Base-by-base conservation (phyloP, 306 rosid species). In the Geum urbanum region DNA sequence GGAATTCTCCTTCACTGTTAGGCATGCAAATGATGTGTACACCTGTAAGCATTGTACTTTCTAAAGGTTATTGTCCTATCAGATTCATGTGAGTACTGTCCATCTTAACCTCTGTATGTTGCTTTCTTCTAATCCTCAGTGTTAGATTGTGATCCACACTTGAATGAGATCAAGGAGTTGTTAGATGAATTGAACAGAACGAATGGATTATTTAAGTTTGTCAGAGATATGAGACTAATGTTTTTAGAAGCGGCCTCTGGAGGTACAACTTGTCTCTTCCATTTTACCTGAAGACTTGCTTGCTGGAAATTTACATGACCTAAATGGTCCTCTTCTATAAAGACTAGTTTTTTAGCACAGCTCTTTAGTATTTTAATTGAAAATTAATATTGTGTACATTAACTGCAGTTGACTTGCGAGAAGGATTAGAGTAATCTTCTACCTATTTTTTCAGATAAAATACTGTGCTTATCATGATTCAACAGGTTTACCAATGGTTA, bases 161-260 rank as follows among this genome's bases (percentile, higher is more conserved):
- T 90, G 77, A 45, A 72, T 64, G 86, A 74, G 76, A 84, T 71
- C 53, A 54, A 87, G 74, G 95, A 77, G 78, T 80, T 88, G 86
- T 74, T 87, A 67, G 74, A 59, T 15, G 91, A 88, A 70, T 78
- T 94, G 79, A 94, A 90, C 86, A 84, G 81, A 82, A 87, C 95
- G 76, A 87, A 94, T 62, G 95, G 84, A 55, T 79, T 94, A 62
- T 88, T 88, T 77, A 87, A 87, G 77, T 91, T 88, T 78, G 97
- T 91, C 71, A 86, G 88, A 83, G 77, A 80, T 41, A 87, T 88
- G 87, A 94, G 99, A 82, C 87, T 63, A 74, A 87, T 72, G 80
- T 91, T 94, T 76, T 92, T 86, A 83, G 94, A 85, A 77, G 84
- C 83, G 60, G 76, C 74, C 6, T 76, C 73, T 12, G 78, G 80